Percentiles rank a stretch among this genome's conserved stretches.
Evolutionary conservation across 2,329 filamentous ascomycete genomes (phyloP).

Genomic region (Claviceps capensis): DNA sequence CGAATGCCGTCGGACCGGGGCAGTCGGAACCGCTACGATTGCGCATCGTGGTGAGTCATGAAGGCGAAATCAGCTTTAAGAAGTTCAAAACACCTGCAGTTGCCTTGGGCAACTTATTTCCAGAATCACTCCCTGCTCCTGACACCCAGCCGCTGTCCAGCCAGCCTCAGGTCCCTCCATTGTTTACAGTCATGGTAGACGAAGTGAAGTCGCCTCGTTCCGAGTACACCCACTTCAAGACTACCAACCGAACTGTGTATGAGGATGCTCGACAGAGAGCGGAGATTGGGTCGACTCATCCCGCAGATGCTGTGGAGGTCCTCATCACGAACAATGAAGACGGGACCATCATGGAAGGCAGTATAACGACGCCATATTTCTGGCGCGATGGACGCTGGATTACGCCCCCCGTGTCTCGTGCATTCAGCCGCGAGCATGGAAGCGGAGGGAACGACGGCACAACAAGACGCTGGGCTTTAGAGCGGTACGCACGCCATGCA

Average conservation of each 20-base stretch:
- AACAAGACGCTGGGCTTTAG: conserved; percentile 70
- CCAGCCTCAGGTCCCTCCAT: conserved; percentile 14
- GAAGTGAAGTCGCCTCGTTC: conserved; percentile 26
- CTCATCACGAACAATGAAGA: conserved; percentile 51
- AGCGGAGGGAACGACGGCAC: conserved; percentile 75
- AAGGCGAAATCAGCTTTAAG: conserved; percentile 33
- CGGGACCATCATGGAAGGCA: conserved; percentile 70
- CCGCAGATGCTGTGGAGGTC: conserved; percentile 50
- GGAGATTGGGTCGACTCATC: conserved; percentile 38
- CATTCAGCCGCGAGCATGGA: conserved; percentile 24
- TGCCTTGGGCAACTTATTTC: conserved; percentile 41
- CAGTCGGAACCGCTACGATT: conserved; percentile 31
- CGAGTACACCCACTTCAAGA: conserved; percentile 77
- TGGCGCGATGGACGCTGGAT: conserved; percentile 61
- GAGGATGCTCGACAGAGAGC: conserved; percentile 51
- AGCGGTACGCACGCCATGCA: conserved; percentile 31
- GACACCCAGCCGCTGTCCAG: conserved; percentile 9
- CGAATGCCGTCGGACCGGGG: conserved; percentile 22
- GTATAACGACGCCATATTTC: conserved; percentile 71
- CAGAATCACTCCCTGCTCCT: conserved; percentile 37
- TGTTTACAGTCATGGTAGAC: conserved; percentile 34
- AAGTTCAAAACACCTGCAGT: conserved; percentile 22
- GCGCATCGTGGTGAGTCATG: conserved; percentile 37
- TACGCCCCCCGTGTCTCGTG: conserved; percentile 52
- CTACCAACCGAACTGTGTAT: conserved; percentile 61